Conservation (phyloP, 2,329 filamentous ascomycete species). For the Fonsecaea nubica region DNA sequence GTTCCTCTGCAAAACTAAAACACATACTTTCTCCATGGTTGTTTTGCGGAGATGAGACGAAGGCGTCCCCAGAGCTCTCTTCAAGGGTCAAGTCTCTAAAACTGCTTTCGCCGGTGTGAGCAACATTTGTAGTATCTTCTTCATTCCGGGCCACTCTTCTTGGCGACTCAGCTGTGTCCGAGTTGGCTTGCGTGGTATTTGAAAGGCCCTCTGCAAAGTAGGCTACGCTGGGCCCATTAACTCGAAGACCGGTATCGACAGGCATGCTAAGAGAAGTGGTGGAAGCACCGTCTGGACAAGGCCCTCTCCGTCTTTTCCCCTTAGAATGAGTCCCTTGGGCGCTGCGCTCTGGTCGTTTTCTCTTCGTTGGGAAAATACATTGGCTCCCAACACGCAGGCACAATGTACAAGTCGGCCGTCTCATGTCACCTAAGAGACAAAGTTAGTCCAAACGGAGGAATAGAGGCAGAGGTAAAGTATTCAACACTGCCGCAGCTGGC, state of each 20-base stretch:
- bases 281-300: neutral
- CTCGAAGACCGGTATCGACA: neutral
- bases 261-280: neutral
- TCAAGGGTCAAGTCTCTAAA: neutral
- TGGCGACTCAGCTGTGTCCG: neutral
- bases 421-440: constrained; percentile 13
- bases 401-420: constrained; percentile 4
- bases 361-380: constrained; percentile 18
- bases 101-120: neutral
- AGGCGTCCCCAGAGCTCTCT: neutral
- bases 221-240: neutral
- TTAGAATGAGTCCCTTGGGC: neutral
- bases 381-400: constrained; percentile 12
- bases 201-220: neutral
- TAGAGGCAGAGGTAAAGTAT: neutral
- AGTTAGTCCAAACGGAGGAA: neutral
- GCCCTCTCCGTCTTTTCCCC: neutral
- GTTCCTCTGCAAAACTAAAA: neutral
- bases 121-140: neutral
- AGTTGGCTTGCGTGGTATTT: neutral
- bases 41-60: neutral
- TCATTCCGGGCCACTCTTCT: neutral
- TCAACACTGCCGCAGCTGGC: neutral
- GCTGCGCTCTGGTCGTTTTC: constrained; percentile 14
- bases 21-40: neutral